Evolutionary conservation across 1,139 yeast species (phyloP), one percentile per base, ranked within the genome.

Genomic region (Komagataea norvegica): DNA sequence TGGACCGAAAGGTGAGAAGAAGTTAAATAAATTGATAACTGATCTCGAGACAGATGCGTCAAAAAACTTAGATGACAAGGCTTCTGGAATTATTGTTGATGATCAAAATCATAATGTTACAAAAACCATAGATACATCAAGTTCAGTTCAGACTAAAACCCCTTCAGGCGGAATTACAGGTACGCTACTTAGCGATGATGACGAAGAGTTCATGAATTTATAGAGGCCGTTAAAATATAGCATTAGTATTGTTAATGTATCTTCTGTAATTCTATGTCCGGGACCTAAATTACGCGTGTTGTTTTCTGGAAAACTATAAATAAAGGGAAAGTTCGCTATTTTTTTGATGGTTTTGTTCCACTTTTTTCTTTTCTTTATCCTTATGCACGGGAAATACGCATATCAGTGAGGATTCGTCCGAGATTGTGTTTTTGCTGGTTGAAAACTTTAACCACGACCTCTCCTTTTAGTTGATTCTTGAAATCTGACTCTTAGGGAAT

Each of bases 331-430:
- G 24, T 22, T 22, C 34, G 9, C 25, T 11, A 20, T 2, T 2
- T 19, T 27, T 31, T 33, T 29, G 14, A 8, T 15, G 10, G 8
- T 21, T 9, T 15, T 4, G 3, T 23, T 34, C 8, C 5, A 7
- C 31, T 31, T 35, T 39, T 39, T 40, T 29, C 33, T 33, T 38
- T 25, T 37, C 81, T 62, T 59, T 64, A 88, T 88, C 96, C 83
- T 89, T 91, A 87, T 89, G 97, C 98, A 84, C 85, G 97, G 97
- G 96, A 95, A 88, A 88, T 89, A 89, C 97, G 95, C 95, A 94
- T 87, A 86, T 89, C 97, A 88, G 95, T 89, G 98, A 89, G 96
- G 97, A 91, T 88, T 88, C 96, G 96, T 91, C 97, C 97, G 98
- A 89, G 98, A 87, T 87, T 95, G 95, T 89, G 97, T 89, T 85